phyloP scores from a whole-genome alignment of 2,329 filamentous ascomycete species.

The Pseudocercospora eumusae region DNA sequence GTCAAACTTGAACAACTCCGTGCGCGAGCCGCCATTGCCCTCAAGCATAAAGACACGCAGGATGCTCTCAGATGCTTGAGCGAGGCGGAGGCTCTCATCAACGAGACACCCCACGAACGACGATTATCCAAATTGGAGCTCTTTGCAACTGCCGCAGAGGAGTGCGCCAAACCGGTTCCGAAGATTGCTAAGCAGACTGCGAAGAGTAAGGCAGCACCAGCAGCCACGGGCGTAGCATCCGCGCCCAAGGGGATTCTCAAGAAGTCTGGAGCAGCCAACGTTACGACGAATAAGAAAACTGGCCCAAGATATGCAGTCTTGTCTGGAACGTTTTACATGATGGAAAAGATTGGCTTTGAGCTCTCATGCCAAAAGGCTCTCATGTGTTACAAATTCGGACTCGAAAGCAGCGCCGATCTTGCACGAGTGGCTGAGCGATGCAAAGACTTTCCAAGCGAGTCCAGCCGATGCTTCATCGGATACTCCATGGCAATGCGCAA shows the following conservation, averaged over 20 bases:
- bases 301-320: not conserved
- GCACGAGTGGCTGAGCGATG: slow-evolving; percentile 9
- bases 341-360: slow-evolving; percentile 19
- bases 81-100: slow-evolving; percentile 23
- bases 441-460: slow-evolving; percentile 13
- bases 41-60: slow-evolving; percentile 28
- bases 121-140: slow-evolving; percentile 11
- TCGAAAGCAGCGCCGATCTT: not conserved
- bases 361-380: slow-evolving; percentile 18
- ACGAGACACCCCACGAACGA: slow-evolving; percentile 13
- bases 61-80: slow-evolving; percentile 26
- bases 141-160: not conserved
- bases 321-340: slow-evolving; percentile 20
- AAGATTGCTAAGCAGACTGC: not conserved
- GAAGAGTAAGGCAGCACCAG: not conserved
- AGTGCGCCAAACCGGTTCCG: not conserved
- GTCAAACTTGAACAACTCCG: slow-evolving; percentile 25
- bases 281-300: not conserved
- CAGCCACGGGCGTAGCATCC: not conserved
- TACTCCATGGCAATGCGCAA: slow-evolving; percentile 21
- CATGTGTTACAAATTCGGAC: slow-evolving; percentile 14
- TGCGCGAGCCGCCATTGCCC: slow-evolving; percentile 29
- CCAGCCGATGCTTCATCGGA: slow-evolving; percentile 17
- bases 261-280: not conserved
- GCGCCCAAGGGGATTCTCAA: slow-evolving; percentile 11